Conservation (phyloP, 73 alveolate genomes). For the Paramecium biaurelia region DNA sequence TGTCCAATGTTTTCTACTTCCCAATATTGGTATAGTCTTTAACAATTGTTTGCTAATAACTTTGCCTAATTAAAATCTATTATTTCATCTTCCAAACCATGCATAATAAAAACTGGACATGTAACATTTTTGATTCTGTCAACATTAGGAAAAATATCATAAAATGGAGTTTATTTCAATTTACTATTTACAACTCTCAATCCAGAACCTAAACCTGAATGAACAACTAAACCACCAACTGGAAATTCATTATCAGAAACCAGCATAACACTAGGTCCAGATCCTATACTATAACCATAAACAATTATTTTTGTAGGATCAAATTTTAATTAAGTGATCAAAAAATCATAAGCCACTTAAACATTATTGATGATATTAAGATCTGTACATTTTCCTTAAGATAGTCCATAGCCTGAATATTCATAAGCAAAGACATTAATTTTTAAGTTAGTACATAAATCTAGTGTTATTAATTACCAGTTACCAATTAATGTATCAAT, state of each 20-base stretch:
- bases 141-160: conserved; percentile 45
- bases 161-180: background rate
- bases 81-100: conserved; percentile 44
- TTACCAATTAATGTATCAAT: conserved; percentile 22
- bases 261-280: conserved; percentile 58
- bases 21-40: conserved; percentile 38
- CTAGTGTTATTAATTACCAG: background rate
- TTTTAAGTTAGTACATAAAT: conserved; percentile 34
- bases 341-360: conserved; percentile 66
- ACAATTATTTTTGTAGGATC: conserved; percentile 33
- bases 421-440: conserved; percentile 67
- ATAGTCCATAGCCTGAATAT: conserved; percentile 74
- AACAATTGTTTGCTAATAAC: conserved; percentile 1
- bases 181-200: conserved; percentile 25
- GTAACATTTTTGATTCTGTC: conserved; percentile 29
- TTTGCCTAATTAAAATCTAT: background rate
- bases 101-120: conserved; percentile 57
- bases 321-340: conserved; percentile 1
- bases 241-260: conserved; percentile 51
- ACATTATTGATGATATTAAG: conserved; percentile 54
- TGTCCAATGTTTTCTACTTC: conserved; percentile 64
- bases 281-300: conserved; percentile 59
- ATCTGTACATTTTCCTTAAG: conserved; percentile 70
- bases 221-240: conserved; percentile 54
- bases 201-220: conserved; percentile 51